Conservation (phyloP, 495 filamentous ascomycete genomes). For the Lasiosphaeria ovina region DNA sequence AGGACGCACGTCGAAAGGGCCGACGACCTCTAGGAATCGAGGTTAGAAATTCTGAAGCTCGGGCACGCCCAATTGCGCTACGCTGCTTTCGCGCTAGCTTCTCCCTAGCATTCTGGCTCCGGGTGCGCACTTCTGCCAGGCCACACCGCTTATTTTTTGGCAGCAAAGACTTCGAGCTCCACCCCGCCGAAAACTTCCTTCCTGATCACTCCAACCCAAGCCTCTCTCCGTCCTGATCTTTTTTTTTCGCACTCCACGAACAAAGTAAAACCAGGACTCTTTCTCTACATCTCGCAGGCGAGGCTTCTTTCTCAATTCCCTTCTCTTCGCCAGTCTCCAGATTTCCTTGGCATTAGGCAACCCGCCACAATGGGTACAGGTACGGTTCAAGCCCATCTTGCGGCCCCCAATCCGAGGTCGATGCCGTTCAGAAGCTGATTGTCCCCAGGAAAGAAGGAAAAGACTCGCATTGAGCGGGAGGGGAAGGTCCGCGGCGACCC, state of each 20-base stretch:
- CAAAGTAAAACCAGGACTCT: neutral
- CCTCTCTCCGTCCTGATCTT: constrained; percentile 19
- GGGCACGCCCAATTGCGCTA: constrained; percentile 14
- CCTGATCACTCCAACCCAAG: neutral
- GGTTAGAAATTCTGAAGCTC: constrained; percentile 30
- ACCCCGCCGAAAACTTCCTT: constrained; percentile 32
- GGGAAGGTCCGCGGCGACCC: constrained; percentile 84
- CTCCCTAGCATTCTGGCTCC: neutral
- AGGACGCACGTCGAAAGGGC: constrained; percentile 9
- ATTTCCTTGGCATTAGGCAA: constrained; percentile 15
- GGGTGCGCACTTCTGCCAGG: constrained; percentile 13
- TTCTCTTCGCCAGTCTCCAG: constrained; percentile 6
- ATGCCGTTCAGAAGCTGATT: neutral
- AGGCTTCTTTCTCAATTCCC: constrained; percentile 20
- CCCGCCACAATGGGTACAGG: constrained; percentile 72
- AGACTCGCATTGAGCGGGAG: constrained; percentile 69
- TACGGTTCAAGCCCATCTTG: constrained; percentile 11
- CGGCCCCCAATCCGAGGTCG: neutral
- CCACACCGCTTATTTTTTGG: constrained; percentile 26
- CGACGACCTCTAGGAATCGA: neutral
- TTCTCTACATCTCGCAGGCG: constrained; percentile 22
- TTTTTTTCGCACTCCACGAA: constrained; percentile 20
- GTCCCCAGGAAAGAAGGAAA: constrained; percentile 76
- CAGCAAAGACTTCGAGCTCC: constrained; percentile 16
- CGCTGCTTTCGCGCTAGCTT: constrained; percentile 14